phyloP scores from a whole-genome alignment of 768 basidiomycete species.

The Glaciozyma martinii region DNA sequence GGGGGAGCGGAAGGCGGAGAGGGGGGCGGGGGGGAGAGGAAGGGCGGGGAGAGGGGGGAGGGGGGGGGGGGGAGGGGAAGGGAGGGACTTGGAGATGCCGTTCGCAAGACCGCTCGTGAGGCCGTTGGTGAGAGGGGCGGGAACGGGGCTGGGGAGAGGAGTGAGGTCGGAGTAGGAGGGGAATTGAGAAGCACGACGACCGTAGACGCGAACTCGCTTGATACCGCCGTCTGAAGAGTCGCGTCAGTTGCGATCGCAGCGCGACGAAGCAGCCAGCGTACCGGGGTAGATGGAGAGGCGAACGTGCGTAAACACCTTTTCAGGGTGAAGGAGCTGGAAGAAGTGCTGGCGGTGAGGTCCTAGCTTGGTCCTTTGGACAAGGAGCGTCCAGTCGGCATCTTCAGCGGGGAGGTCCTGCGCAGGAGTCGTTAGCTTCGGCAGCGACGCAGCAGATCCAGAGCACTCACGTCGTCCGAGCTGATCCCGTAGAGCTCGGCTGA shows the following conservation, averaged over 20 bases:
- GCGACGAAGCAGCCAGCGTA: slow-evolving; percentile 30
- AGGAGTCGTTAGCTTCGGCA: neutral
- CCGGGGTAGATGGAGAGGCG: slow-evolving; percentile 76
- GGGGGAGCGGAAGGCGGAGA: too few relatives aligned
- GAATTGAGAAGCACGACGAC: slow-evolving; percentile 45
- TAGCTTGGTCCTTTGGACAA: slow-evolving; percentile 68
- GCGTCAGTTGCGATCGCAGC: neutral
- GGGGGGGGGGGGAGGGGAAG: too few relatives aligned
- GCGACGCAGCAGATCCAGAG: neutral
- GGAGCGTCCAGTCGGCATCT: slow-evolving; percentile 57
- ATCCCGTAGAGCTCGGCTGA: slow-evolving; percentile 69
- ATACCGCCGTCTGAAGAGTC: slow-evolving; percentile 70
- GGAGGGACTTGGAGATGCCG: too few relatives aligned
- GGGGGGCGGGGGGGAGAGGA: too few relatives aligned
- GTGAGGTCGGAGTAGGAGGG: slow-evolving; percentile 6
- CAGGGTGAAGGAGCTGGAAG: slow-evolving; percentile 67
- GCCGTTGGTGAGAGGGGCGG: neutral
- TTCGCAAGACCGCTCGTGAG: too few relatives aligned
- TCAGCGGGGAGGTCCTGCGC: slow-evolving; percentile 37
- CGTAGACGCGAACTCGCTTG: slow-evolving; percentile 79
- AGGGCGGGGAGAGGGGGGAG: too few relatives aligned
- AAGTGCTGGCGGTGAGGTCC: slow-evolving; percentile 84
- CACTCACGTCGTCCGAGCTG: slow-evolving; percentile 40
- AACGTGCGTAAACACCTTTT: slow-evolving; percentile 64
- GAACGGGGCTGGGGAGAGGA: slow-evolving; percentile 4